Percentiles rank a stretch among this genome's conserved stretches.
These are phyloP conservation scores for Diaporthe destruens DNA, from an alignment of 2,329 filamentous ascomycete genomes.

Conservation along the genomic window DNA sequence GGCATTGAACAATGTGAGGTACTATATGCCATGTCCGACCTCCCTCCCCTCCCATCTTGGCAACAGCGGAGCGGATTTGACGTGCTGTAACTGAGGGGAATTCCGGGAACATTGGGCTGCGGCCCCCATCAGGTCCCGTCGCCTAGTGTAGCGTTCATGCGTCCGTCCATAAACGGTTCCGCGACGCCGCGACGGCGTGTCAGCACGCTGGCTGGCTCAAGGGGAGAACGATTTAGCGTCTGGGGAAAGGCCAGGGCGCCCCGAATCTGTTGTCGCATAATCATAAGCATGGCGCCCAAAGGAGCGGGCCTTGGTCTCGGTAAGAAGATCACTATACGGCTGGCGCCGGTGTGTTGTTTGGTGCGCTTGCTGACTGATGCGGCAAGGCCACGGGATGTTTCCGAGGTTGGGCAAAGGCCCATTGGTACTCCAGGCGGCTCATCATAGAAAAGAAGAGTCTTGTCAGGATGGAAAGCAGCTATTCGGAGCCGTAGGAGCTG, in stretches of 20 bases:
- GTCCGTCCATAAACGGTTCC: background rate
- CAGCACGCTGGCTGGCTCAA: background rate
- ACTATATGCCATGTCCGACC: background rate
- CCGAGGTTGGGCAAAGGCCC: slow-evolving; percentile 18
- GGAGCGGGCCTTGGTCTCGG: slow-evolving; percentile 14
- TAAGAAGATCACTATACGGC: slow-evolving; percentile 11
- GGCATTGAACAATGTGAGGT: slow-evolving; percentile 9
- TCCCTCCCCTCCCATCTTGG: slow-evolving; percentile 26
- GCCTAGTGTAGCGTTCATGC: background rate
- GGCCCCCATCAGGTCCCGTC: background rate
- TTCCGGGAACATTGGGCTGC: slow-evolving; percentile 9
- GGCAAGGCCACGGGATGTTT: slow-evolving; percentile 1
- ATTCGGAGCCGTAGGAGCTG: slow-evolving; percentile 15
- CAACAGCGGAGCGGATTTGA: slow-evolving; percentile 27
- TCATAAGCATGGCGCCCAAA: background rate
- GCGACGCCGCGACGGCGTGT: slow-evolving; percentile 8
- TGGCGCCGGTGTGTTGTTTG: background rate
- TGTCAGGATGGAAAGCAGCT: slow-evolving; percentile 7
- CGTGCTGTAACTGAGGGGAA: slow-evolving; percentile 10
- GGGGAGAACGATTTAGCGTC: background rate
- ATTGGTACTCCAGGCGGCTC: background rate
- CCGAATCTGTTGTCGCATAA: slow-evolving; percentile 12
- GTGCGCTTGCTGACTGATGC: slow-evolving; percentile 4
- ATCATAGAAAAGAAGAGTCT: background rate
- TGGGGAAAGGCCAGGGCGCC: background rate